These are phyloP conservation scores for Babesia bovis DNA, from an alignment of 169 alveolate species.

Conservation along the genomic window DNA sequence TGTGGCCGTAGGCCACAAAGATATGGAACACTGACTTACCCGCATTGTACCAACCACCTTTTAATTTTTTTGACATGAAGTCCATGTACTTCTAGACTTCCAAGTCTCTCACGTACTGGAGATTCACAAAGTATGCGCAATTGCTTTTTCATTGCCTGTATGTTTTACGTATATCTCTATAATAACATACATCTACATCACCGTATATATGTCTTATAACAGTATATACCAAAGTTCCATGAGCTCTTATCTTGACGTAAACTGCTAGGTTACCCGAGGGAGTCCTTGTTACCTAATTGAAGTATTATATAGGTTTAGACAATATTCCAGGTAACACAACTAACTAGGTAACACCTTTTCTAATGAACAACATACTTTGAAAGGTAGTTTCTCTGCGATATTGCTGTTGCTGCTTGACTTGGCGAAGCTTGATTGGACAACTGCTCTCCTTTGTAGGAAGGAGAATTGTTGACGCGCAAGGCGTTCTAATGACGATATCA, in stretches of 20 bases:
- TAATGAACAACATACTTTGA: conserved; percentile 72
- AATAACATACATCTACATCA: conserved; percentile 70
- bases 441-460: conserved; percentile 42
- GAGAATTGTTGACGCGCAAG: background rate
- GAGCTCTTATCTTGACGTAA: conserved; percentile 78
- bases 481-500: background rate
- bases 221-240: conserved; percentile 83
- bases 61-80: conserved; percentile 75
- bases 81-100: conserved; percentile 79
- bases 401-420: conserved; percentile 49
- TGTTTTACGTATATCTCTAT: background rate
- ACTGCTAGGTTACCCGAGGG: conserved; percentile 85
- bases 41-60: conserved; percentile 76
- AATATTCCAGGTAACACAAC: background rate
- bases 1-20: too few relatives aligned
- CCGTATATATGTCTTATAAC: conserved; percentile 81
- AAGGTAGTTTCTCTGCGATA: conserved; percentile 67
- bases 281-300: conserved; percentile 79
- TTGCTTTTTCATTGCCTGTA: conserved; percentile 76
- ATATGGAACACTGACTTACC: too few relatives aligned
- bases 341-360: too few relatives aligned
- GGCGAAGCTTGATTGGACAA: conserved; percentile 75
- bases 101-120: conserved; percentile 76
- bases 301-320: background rate
- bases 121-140: conserved; percentile 76